Evolutionary conservation across 1,139 yeast species (phyloP).

Genomic region (Geotrichum bryndzae): DNA sequence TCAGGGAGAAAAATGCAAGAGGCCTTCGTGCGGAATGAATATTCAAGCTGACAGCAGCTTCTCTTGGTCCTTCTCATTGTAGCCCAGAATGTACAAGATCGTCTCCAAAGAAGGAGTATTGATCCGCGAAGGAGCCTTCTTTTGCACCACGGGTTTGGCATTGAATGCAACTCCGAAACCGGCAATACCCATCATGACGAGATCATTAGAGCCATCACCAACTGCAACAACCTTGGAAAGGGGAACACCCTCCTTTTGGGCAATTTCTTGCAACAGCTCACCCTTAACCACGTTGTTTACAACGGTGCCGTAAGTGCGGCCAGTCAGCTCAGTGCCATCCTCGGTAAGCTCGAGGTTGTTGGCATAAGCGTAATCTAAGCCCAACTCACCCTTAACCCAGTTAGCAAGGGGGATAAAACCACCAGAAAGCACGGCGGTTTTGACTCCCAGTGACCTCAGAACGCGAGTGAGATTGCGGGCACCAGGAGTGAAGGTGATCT

Average conservation of each 20-base stretch:
- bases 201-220: conserved; percentile 97
- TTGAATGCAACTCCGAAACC: conserved; percentile 97
- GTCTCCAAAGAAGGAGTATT: conserved; percentile 67
- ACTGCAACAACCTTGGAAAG: conserved; percentile 62
- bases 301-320: conserved; percentile 61
- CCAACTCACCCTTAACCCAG: conserved; percentile 60
- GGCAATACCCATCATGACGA: conserved; percentile 85
- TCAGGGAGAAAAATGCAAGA: neutral
- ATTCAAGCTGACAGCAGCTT: conserved; percentile 1
- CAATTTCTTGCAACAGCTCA: conserved; percentile 59
- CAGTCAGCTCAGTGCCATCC: conserved; percentile 43
- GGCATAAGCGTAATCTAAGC: conserved; percentile 84
- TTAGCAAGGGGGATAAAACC: conserved; percentile 89
- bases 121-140: conserved; percentile 69
- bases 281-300: conserved; percentile 88
- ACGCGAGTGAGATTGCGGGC: conserved; percentile 63
- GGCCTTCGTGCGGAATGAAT: neutral
- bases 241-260: conserved; percentile 54
- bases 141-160: conserved; percentile 89
- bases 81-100: conserved; percentile 76
- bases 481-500: conserved; percentile 75
- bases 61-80: conserved; percentile 47
- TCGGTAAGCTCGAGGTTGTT: conserved; percentile 52
- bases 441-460: conserved; percentile 56
- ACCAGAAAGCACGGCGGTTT: conserved; percentile 86